Evolutionary conservation across 116 monocot genomes (phyloP).

Genomic region (Phalaenopsis hybrid): DNA sequence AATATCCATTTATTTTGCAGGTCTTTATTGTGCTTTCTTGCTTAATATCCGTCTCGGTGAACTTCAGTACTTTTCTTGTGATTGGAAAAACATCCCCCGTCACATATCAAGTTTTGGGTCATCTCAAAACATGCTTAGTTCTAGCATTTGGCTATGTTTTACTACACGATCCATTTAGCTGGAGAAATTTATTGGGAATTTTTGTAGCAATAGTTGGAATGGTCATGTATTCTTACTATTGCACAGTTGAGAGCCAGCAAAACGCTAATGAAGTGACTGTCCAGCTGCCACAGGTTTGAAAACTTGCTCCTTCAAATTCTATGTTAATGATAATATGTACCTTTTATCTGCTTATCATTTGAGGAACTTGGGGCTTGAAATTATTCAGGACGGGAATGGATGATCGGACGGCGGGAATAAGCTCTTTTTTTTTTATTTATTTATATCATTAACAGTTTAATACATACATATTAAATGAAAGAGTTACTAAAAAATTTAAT

Average conservation of each 20-base stretch:
- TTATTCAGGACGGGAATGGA: too few species aligned
- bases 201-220: conserved; percentile 69
- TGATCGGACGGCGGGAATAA: too few species aligned
- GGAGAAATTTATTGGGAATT: conserved; percentile 83
- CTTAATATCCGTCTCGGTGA: conserved; percentile 69
- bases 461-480: too few species aligned
- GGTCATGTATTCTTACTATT: conserved; percentile 70
- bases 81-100: conserved; percentile 89
- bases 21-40: conserved; percentile 72
- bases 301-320: neutral
- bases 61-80: conserved; percentile 94
- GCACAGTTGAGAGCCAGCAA: conserved; percentile 49
- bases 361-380: neutral
- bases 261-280: conserved; percentile 47
- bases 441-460: too few species aligned
- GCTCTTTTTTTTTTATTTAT: too few species aligned
- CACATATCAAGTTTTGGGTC: conserved; percentile 86
- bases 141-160: conserved; percentile 74
- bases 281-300: conserved; percentile 44
- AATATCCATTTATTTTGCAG: conserved; percentile 26
- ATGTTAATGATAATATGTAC: too few species aligned
- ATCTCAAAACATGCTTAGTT: conserved; percentile 90
- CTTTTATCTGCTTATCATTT: neutral
- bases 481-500: too few species aligned
- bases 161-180: conserved; percentile 82